These are phyloP conservation scores for Bruguiera sexangula DNA, from an alignment of 345 rosid species.

Conservation along the genomic window DNA sequence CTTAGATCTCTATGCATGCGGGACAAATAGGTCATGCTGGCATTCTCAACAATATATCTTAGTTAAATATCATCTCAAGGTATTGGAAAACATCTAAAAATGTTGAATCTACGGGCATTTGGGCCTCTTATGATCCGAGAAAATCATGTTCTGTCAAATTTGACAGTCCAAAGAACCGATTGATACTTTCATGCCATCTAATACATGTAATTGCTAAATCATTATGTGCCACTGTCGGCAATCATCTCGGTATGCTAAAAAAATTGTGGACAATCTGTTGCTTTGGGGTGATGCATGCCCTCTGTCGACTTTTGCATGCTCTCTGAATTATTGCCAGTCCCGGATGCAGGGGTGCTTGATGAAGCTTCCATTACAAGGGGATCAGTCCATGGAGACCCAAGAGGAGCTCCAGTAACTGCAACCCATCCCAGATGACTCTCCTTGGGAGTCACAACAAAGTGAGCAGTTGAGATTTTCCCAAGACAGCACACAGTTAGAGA, in stretches of 20 bases:
- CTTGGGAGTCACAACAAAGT: constrained; percentile 64
- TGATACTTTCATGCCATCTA: background rate
- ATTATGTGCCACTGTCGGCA: background rate
- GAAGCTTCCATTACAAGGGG: constrained; percentile 52
- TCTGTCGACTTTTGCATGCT: background rate
- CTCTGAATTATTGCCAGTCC: constrained; percentile 5
- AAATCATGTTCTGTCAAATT: background rate
- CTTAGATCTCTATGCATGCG: too few species aligned
- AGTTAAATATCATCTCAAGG: too few species aligned
- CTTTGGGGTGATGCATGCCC: background rate
- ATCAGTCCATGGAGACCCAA: constrained; percentile 87
- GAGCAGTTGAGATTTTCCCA: constrained; percentile 77
- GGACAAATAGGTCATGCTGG: too few species aligned
- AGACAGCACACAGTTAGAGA: background rate
- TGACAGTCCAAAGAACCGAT: background rate
- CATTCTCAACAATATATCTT: too few species aligned
- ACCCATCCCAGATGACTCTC: constrained; percentile 93
- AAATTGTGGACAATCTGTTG: background rate
- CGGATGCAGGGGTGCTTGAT: constrained; percentile 10
- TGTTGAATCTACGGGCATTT: too few species aligned
- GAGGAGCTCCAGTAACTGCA: constrained; percentile 67
- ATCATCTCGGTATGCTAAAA: background rate
- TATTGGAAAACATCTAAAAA: too few species aligned
- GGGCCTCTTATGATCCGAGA: too few species aligned
- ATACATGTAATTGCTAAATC: background rate